phyloP scores from a whole-genome alignment of 345 rosid species.

The Salix exigua region DNA sequence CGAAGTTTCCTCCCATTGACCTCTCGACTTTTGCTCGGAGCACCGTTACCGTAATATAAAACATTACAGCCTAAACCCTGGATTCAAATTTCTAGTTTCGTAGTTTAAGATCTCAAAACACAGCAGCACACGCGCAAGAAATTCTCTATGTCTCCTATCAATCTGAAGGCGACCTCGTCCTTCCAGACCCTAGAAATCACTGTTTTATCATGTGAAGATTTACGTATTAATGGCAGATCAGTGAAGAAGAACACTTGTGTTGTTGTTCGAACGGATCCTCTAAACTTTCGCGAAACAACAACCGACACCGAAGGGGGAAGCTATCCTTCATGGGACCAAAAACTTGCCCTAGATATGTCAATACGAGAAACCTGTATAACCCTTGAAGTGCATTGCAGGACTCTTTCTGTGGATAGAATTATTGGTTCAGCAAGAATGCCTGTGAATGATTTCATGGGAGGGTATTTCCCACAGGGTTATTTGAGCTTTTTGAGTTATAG shows the following conservation, averaged over 20 bases:
- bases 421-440: constrained; percentile 18
- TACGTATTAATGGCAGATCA: constrained; percentile 7
- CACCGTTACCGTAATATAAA: not conserved
- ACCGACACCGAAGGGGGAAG: constrained; percentile 9
- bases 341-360: constrained; percentile 8
- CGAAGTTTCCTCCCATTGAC: not conserved
- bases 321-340: constrained; percentile 21
- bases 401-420: not conserved
- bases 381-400: constrained; percentile 17
- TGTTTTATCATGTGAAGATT: constrained; percentile 21
- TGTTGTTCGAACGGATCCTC: constrained; percentile 3
- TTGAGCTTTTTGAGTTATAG: constrained; percentile 26
- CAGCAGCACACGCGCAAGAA: not conserved
- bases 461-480: constrained; percentile 12
- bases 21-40: not conserved
- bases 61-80: not conserved
- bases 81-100: not conserved
- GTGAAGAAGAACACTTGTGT: constrained; percentile 16
- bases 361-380: not conserved
- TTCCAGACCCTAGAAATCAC: not conserved
- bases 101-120: not conserved
- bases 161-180: not conserved
- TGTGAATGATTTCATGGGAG: constrained; percentile 24
- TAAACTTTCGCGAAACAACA: constrained; percentile 4
- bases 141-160: not conserved